Evolutionary conservation across 257 asterid genomes (phyloP), one percentile per base, ranked within the genome.

Genomic region (Primulina eburnea): DNA sequence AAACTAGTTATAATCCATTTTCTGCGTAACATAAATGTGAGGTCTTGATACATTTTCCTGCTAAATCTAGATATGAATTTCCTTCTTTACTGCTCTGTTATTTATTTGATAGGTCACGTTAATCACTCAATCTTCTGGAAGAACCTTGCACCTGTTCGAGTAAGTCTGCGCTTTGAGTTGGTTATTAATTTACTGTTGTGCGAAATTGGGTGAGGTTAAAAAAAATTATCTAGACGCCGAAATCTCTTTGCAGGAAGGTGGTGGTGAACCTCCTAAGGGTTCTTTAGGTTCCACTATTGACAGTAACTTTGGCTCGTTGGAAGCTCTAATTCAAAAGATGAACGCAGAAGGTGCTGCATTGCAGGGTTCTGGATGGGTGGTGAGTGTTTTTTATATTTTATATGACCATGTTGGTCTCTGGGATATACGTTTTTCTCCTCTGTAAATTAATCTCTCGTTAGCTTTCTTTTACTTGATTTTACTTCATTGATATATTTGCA

Each of bases 341-440:
- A 87, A 78, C 77, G 88, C 92, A 43, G 94, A 89, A 73, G 96
- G 95, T 72, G 96, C 96, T 73, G 95, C 88, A 69, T 69, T 89
- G 43, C 96, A 89, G 78, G 96, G 96, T 65, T 89, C 96, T 79
- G 96, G 95, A 78, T 89, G 96, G 96, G 92, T 89, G 90, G 96
- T 89, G 78, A 77, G 83, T 57, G 63, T 76, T 8, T 65, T 55
- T 59, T 14, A 21, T 29, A 32, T 60, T 56, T 50, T 56, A 14
- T 33, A 28, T 35, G n/a, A 2, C 58, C 21, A 33, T 29, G 29
- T 57, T 56, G 12, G 14, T 73, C 34, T 38, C 12, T 60, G 69
- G 62, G 56, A 5, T 72, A 10, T 18, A 38, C 21, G 32, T 24
- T 50, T 21, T 56, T 18, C 38, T n/a, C 64, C 38, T 12, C 17